Evolutionary conservation across 2,329 filamentous ascomycete species (phyloP).

Genomic region (Aspergillus intermedius): DNA sequence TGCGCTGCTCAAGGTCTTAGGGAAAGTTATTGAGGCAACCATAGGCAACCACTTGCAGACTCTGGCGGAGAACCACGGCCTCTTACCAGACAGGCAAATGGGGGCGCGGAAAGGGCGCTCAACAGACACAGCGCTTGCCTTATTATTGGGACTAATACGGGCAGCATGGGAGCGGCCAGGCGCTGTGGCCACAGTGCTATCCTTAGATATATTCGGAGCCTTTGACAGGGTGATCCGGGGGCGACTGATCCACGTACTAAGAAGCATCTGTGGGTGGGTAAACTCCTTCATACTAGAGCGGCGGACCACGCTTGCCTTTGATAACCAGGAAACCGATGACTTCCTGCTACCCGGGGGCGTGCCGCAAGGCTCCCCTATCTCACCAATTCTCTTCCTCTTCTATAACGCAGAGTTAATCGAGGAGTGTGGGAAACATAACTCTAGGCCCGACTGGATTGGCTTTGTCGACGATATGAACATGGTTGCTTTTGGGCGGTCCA

Average conservation of each 20-base stretch:
- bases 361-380: slow-evolving; percentile 17
- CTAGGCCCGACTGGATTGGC: neutral
- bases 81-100: too few species aligned
- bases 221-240: neutral
- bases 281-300: neutral
- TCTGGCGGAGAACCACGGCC: too few species aligned
- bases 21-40: too few species aligned
- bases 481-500: neutral
- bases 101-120: too few species aligned
- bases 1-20: too few species aligned
- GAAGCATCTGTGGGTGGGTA: neutral
- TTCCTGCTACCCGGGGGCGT: slow-evolving; percentile 11
- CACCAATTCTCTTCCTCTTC: slow-evolving; percentile 21
- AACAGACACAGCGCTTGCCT: too few species aligned
- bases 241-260: neutral
- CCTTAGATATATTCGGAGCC: neutral
- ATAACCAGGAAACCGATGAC: neutral
- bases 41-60: too few species aligned
- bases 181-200: neutral
- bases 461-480: slow-evolving; percentile 8
- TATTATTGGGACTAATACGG: too few species aligned
- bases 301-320: neutral
- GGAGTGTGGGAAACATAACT: neutral
- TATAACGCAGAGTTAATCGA: slow-evolving; percentile 22
- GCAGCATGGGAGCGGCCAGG: too few species aligned